A percentile compares a stretch with the other conserved stretches of the same genome.
Conservation (phyloP, 352 stramenopile species). For the Globisporangium cystogenes region DNA sequence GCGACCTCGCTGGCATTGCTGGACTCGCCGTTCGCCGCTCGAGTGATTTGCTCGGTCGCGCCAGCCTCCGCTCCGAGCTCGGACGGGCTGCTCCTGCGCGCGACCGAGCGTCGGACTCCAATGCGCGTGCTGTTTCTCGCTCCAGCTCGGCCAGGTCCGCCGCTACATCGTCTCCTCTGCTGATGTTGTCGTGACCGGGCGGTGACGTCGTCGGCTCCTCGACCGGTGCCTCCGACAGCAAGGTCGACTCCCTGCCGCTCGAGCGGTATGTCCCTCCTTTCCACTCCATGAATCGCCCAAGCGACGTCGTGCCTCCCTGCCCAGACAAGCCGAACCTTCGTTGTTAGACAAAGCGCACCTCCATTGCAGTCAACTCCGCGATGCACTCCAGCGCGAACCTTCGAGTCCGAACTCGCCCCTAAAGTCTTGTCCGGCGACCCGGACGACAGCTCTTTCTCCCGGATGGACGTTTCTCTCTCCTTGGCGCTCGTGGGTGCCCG, state of each 20-base stretch:
- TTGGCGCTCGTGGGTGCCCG: not conserved
- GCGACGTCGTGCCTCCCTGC: not conserved
- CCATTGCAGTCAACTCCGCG: not conserved
- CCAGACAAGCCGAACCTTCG: no score
- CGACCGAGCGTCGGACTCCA: not conserved
- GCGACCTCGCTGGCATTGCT: constrained; percentile 1
- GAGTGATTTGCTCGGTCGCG: constrained; percentile 1
- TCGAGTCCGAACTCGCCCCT: not conserved
- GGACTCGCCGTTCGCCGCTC: constrained; percentile 6
- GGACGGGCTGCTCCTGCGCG: not conserved
- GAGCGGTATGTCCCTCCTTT: constrained; percentile 7
- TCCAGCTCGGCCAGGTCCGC: constrained; percentile 12
- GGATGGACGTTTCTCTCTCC: not conserved
- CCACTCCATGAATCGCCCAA: constrained; percentile 11
- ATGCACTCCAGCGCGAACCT: not conserved
- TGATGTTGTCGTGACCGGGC: not conserved
- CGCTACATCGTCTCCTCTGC: constrained; percentile 11
- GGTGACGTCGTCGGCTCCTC: not conserved
- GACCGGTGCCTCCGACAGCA: constrained; percentile 1
- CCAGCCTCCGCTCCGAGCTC: not conserved
- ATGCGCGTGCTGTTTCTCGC: constrained; percentile 7
- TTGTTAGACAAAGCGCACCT: not conserved
- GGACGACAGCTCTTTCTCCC: constrained; percentile 1
- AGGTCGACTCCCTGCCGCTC: constrained; percentile 7
- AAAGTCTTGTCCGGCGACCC: not conserved